These are phyloP conservation scores for Hypoxylon sp. DNA, from an alignment of 2,329 filamentous ascomycete species.

Conservation along the genomic window DNA sequence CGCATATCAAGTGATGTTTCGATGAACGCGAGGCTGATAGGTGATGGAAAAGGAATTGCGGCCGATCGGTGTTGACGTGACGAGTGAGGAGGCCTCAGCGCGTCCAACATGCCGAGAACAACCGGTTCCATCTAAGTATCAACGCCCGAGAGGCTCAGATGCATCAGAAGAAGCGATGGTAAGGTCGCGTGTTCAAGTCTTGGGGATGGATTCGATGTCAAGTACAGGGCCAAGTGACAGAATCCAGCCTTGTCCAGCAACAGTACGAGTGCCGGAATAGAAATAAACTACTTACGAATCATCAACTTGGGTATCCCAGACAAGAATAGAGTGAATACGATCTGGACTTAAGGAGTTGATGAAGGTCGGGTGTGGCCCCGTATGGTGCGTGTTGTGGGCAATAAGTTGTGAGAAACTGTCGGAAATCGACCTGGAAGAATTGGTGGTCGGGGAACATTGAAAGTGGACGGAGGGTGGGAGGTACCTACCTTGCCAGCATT, in stretches of 20 bases:
- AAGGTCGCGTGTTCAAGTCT: constrained; percentile 52
- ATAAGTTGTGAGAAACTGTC: constrained; percentile 53
- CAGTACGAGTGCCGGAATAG: constrained; percentile 40
- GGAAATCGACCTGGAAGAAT: constrained; percentile 53
- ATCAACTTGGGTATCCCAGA: constrained; percentile 51
- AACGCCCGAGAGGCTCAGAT: constrained; percentile 49
- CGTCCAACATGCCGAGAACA: constrained; percentile 49
- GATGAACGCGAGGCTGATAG: constrained; percentile 66
- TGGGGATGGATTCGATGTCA: constrained; percentile 52
- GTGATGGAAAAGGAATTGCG: constrained; percentile 61
- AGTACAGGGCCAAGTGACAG: constrained; percentile 50
- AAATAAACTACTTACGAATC: constrained; percentile 54
- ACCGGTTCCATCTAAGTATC: constrained; percentile 47
- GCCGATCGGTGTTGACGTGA: constrained; percentile 43
- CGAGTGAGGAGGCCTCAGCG: constrained; percentile 42
- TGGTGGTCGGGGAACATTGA: constrained; percentile 49
- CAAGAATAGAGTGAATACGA: constrained; percentile 37
- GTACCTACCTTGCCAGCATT: constrained; percentile 45
- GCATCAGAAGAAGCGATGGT: constrained; percentile 47
- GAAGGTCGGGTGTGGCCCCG: constrained; percentile 47
- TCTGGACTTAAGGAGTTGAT: constrained; percentile 44
- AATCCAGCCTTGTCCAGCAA: constrained; percentile 50
- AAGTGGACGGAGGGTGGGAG: constrained; percentile 48
- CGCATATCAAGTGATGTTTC: constrained; percentile 57
- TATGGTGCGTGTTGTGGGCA: constrained; percentile 50